Evolutionary conservation across 2,329 filamentous ascomycete species (phyloP), one percentile per base, ranked within the genome.

Genomic region (Nigrospora sphaerica): DNA sequence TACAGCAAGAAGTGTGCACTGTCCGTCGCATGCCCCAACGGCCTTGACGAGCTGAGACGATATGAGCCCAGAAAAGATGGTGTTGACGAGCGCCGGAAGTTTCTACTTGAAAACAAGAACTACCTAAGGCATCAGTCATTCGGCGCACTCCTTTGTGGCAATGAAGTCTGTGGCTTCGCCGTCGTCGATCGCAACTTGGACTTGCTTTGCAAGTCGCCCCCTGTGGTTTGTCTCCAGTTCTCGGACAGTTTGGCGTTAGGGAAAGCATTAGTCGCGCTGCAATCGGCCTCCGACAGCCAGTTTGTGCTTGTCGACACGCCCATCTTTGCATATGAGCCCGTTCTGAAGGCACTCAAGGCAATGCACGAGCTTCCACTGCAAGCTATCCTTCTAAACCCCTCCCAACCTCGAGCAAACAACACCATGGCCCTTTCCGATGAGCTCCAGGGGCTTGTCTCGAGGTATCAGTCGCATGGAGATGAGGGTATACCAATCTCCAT

Each of bases 321-420:
- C 0, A 72, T 83, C 0, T 89, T 88, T 57, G 80, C 84, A 0
- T 87, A 81, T 46, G 80, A 87, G 45, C 85, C 85, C 0, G 71
- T 89, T 2, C 59, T 89, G 5, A 62, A 73, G 41, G 71, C 77
- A 1, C 64, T 89, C 1, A 74, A 86, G 56, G 62, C 67, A 0
- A 78, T 80, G 19, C 64, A 58, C 0, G 71, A 80, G 2, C 45
- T 87, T 0, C 76, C 83, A 0, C 64, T 89, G 0, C 66, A 75
- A 3, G 59, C 76, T 2, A 66, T 77, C 32, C 55, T 86, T 0
- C 61, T 86, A 5, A 50, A 63, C 12, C 51, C 0, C 46, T 50
- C 0, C 41, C 49, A 1, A 39, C 52, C 1, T 12, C 46, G 9
- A 32, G 23, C 4, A 28, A 5, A 28, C 7, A 6, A 28, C 23